These are phyloP conservation scores for Umbilicus rupestris DNA, from an alignment of 164 flowering plant species.

Conservation along the genomic window DNA sequence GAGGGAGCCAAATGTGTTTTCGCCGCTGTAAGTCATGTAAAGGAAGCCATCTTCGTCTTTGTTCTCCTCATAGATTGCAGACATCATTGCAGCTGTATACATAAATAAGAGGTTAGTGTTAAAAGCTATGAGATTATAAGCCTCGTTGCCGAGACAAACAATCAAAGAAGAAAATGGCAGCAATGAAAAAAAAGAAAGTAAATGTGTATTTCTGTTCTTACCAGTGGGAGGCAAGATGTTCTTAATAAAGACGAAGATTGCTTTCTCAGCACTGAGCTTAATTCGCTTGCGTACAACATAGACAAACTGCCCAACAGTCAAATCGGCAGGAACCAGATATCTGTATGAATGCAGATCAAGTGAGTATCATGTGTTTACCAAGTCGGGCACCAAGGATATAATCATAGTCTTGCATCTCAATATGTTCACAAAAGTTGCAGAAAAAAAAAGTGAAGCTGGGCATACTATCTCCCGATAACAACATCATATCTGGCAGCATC, in stretches of 20 bases:
- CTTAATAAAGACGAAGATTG: constrained; percentile 72
- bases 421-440: not conserved
- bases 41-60: constrained; percentile 84
- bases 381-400: not conserved
- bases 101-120: no score
- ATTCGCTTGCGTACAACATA: constrained; percentile 87
- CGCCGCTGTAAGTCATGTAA: constrained; percentile 90
- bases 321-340: constrained; percentile 82
- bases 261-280: constrained; percentile 71
- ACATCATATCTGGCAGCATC: no score
- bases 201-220: constrained; percentile 13
- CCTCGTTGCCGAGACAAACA: not conserved
- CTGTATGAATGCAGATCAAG: constrained; percentile 23
- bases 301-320: constrained; percentile 80
- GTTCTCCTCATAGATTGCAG: constrained; percentile 74
- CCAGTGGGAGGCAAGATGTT: constrained; percentile 82
- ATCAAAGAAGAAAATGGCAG: not conserved
- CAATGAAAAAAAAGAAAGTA: not conserved
- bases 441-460: no score
- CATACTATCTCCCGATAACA: no score
- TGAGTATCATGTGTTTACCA: no score
- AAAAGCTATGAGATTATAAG: no score
- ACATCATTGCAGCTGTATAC: constrained; percentile 88
- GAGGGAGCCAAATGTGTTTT: constrained; percentile 64
- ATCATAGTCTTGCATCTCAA: not conserved